Base-by-base conservation (phyloP, 345 rosid species). In the Aquilaria sinensis region DNA sequence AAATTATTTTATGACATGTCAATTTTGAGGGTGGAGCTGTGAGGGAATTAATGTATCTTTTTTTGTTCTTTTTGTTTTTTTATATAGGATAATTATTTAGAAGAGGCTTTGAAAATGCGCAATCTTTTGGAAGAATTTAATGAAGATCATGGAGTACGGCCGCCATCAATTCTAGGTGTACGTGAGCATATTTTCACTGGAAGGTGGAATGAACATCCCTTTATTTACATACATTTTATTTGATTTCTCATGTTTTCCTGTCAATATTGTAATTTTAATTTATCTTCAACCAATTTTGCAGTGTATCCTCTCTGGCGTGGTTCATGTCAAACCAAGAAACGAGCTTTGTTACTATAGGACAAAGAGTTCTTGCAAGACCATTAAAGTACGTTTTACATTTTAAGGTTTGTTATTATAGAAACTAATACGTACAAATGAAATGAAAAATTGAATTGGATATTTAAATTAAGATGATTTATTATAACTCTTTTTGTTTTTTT, bases 291-390 rank as follows among this genome's bases (percentile, higher is more conserved):
- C 62, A 61, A 33, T 48, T 53, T 45, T 75, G 75, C 85, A 94
- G 97, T 83, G 97, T 94, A 57, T 94, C 99, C 43, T 94, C 99
- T 79, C 54, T 94, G 72, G 99, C 96, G 16, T 94, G 97, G 99
- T 90, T 94, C 74, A 94, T 94, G 99, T 94, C 97, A 47, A 94
- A 90, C 62, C 99, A 94, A 74, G 97, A 90, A 76, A 86, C 97
- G 7, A 94, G 99, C 65, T 94, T 94, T 56, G 97, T 94, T 59
- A 90, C 97, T 59, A 81, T 94, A 58, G 99, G 96, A 71, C 99
- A 94, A 72, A 84, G 99, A 79, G 97, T 94, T 74, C 93, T 90
- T 14, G 99, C 99, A 53, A 83, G 96, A 71, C 99, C 99, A 13
- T 72, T 94, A 67, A 90, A 88, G 99, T 94, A 88, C 12, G 86